Base-by-base conservation (phyloP, 176 grass and related monocot genomes). In the Melocanna baccifera region DNA sequence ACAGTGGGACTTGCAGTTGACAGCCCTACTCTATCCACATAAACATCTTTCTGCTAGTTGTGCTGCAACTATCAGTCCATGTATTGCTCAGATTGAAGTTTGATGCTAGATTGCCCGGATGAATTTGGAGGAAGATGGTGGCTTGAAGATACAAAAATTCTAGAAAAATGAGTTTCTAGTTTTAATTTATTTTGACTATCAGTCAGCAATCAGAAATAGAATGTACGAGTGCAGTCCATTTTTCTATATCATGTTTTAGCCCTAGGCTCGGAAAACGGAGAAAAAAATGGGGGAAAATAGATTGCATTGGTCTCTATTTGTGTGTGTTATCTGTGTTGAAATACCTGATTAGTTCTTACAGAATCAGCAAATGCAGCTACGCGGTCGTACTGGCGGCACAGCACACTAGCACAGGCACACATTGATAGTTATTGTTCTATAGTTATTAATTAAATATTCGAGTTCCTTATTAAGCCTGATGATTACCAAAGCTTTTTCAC, bases 1-100 rank as follows among this genome's bases (percentile, higher is more conserved):
- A 94, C 92, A 29, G 89, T 97, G 94, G 92, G 92, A 2, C 73
- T 97, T 12, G 94, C 94, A 0, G 28, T 88, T 1, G 94, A 97
- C 72, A 94, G 90, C 62, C 90, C 94, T 29, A 62, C 87, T 7
- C 16, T 98, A 19, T 79, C 82, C 23, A 55, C 85, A 51, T 91
- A 77, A 79, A 18, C 12, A 18, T 28, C 14, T 4, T 30, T 26
- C 2, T 82, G 16, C 23, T 70, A 9, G 39, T 46, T 37, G 7
- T 36, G 64, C 5, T 19, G 29, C 25, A 30, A 6, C 37, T 56
- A 9, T 56, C 9, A 56, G 53, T 56, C 53, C 18, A 8, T 56
- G 20, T 7, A 56, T 22, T 56, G 53, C 19, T 26, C 6, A 14
- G 5, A 9, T 9, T 39, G 18, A 18, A 59, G 63, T 67, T 34